These are phyloP conservation scores for Ceratocystis lukuohia DNA, from an alignment of 2,329 filamentous ascomycete species.

Conservation along the genomic window DNA sequence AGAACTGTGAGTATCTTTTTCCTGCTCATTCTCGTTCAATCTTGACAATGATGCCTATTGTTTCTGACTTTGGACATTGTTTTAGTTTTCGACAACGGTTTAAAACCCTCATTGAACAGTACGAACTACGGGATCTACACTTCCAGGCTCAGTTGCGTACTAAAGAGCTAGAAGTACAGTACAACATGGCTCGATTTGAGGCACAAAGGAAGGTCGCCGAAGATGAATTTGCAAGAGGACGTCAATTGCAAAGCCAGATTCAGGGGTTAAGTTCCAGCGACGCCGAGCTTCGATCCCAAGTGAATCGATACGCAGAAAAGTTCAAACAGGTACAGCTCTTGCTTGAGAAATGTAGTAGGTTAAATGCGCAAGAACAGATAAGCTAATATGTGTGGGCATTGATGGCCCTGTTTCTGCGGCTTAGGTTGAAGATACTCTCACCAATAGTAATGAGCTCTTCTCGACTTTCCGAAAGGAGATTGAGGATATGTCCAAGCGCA, in stretches of 20 bases:
- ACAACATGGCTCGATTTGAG: constrained; percentile 76
- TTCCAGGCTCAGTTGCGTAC: constrained; percentile 84
- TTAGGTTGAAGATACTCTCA: constrained; percentile 94
- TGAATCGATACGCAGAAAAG: constrained; percentile 98
- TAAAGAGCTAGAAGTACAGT: constrained; percentile 92
- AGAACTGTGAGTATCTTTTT: constrained; percentile 55
- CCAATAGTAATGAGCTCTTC: constrained; percentile 96
- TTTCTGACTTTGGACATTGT: constrained; percentile 18
- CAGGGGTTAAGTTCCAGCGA: constrained; percentile 94
- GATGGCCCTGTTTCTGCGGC: neutral
- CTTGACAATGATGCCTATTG: neutral
- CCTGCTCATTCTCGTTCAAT: neutral
- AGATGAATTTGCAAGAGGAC: constrained; percentile 61
- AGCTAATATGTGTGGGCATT: constrained; percentile 11
- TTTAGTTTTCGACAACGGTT: constrained; percentile 70
- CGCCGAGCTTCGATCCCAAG: constrained; percentile 79
- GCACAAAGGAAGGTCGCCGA: constrained; percentile 82
- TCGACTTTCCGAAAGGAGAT: constrained; percentile 96
- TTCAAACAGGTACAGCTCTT: constrained; percentile 78
- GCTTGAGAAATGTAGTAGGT: constrained; percentile 18
- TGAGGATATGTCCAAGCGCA: constrained; percentile 99
- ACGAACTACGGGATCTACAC: constrained; percentile 86
- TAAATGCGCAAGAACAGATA: neutral
- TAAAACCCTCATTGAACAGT: constrained; percentile 92
- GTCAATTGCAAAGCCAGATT: constrained; percentile 79